Base-by-base conservation (phyloP, 495 filamentous ascomycete genomes). In the Mytilinidion resinicola region DNA sequence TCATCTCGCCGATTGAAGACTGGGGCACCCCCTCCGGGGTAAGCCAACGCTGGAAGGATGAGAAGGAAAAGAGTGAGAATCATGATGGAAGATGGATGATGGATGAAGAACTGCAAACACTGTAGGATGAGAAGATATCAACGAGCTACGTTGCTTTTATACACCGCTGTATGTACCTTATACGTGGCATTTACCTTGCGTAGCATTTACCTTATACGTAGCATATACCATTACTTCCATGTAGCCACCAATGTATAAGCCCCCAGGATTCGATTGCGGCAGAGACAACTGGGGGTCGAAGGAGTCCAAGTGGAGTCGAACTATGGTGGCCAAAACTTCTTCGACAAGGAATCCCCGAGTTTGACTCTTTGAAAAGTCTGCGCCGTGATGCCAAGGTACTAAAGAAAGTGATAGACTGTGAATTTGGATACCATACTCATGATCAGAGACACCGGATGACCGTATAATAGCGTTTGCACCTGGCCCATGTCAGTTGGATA, bases 391-490 rank as follows among this genome's bases (percentile, higher is more conserved):
- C 12, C 1, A 48, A 21, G 3, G 19, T 17, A 4, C 44, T 20
- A 20, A 48, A 4, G 44, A 48, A 21, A 48, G 44, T 21, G 44
- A 20, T 20, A 48, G 44, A 6, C 1, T 48, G 44, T 48, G 9
- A 10, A 48, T 48, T 21, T 48, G 44, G 12, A 48, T 48, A 48
- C 44, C 44, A n/a, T 21, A 48, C 44, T 48, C n/a, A 48, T 21
- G 19, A 48, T 48, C 44, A 48, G 44, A 48, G 19, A 48, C n/a
- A 48, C 4, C n/a, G 44, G 44, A 21, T 20, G 4, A 10, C 19
- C 14, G 19, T 48, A 48, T 42, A 8, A 48, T 9, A 48, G 44
- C 19, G 19, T 1, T 48, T 48, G n/a, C 44, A 48, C 44, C 19
- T 48, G 1, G 19, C 19, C 44, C 21, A 10, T 48, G 4, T 15